Conservation (phyloP, 176 grass and related monocot genomes). For the Lolium perenne region DNA sequence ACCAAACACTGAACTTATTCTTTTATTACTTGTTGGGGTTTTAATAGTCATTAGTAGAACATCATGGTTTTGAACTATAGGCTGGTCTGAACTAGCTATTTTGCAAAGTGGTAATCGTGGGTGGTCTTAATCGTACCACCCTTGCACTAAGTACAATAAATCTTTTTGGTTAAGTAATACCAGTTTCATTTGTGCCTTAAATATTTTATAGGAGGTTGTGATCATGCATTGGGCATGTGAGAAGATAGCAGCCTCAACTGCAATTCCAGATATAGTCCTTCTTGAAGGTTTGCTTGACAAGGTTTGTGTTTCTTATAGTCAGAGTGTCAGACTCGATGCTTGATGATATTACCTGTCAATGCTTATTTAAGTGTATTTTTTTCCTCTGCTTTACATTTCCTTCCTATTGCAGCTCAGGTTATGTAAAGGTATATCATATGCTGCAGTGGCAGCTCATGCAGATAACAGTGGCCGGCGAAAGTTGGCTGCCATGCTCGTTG, state of each 20-base stretch:
- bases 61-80: background rate
- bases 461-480: slow-evolving; percentile 82
- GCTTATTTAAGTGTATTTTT: background rate
- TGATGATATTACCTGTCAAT: slow-evolving; percentile 31
- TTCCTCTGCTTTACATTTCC: slow-evolving; percentile 30
- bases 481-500: slow-evolving; percentile 88
- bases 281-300: slow-evolving; percentile 94
- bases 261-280: slow-evolving; percentile 78
- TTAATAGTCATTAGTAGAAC: slow-evolving; percentile 14
- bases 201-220: slow-evolving; percentile 83
- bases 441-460: slow-evolving; percentile 95
- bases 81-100: background rate
- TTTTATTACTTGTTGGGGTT: background rate
- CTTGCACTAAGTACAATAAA: background rate
- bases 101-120: background rate
- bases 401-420: slow-evolving; percentile 81
- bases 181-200: slow-evolving; percentile 48
- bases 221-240: slow-evolving; percentile 98
- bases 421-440: slow-evolving; percentile 99
- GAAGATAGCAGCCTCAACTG: slow-evolving; percentile 89
- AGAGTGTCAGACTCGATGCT: slow-evolving; percentile 21
- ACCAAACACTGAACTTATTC: background rate
- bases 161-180: slow-evolving; percentile 37
- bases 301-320: slow-evolving; percentile 58
- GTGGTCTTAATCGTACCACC: background rate